Evolutionary conservation across 2,329 filamentous ascomycete species (phyloP).

Genomic region (Fusarium xylarioides): DNA sequence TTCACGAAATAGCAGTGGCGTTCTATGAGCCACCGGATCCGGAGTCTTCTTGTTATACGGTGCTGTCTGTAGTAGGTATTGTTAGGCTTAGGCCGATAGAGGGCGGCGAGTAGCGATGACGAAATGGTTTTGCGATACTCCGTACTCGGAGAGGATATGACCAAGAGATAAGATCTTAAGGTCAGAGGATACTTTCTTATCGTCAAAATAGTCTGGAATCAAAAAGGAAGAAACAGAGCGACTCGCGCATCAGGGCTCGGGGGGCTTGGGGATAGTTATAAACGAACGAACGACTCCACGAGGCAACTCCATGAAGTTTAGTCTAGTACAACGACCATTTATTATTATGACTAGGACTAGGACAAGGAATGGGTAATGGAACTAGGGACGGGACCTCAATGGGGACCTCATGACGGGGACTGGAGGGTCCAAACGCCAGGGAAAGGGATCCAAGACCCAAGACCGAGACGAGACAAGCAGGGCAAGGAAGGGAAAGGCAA

Average conservation of each 20-base stretch:
- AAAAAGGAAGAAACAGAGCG: slow-evolving; percentile 20
- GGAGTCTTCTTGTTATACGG: slow-evolving; percentile 16
- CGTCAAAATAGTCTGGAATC: slow-evolving; percentile 18
- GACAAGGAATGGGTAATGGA: slow-evolving; percentile 4
- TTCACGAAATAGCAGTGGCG: slow-evolving; percentile 29
- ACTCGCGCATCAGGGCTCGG: slow-evolving; percentile 28
- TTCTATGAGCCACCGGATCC: slow-evolving; percentile 35
- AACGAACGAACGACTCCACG: slow-evolving; percentile 33
- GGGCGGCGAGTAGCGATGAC: slow-evolving; percentile 31
- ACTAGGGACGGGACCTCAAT: slow-evolving; percentile 32
- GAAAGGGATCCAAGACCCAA: neutral
- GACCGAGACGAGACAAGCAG: slow-evolving; percentile 8
- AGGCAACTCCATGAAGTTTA: slow-evolving; percentile 23
- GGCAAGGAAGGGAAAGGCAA: neutral
- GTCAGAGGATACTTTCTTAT: slow-evolving; percentile 8
- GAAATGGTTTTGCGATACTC: slow-evolving; percentile 21
- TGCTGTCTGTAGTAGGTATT: slow-evolving; percentile 1
- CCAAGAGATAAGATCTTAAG: slow-evolving; percentile 15
- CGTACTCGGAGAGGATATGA: slow-evolving; percentile 14
- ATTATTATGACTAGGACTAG: neutral
- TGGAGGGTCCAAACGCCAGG: slow-evolving; percentile 33
- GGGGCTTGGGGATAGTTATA: slow-evolving; percentile 35
- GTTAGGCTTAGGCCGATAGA: slow-evolving; percentile 15
- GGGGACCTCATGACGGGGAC: slow-evolving; percentile 35
- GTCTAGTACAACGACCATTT: slow-evolving; percentile 4